Evolutionary conservation across 2,329 filamentous ascomycete species (phyloP).

Genomic region (Leptographium lundbergii): DNA sequence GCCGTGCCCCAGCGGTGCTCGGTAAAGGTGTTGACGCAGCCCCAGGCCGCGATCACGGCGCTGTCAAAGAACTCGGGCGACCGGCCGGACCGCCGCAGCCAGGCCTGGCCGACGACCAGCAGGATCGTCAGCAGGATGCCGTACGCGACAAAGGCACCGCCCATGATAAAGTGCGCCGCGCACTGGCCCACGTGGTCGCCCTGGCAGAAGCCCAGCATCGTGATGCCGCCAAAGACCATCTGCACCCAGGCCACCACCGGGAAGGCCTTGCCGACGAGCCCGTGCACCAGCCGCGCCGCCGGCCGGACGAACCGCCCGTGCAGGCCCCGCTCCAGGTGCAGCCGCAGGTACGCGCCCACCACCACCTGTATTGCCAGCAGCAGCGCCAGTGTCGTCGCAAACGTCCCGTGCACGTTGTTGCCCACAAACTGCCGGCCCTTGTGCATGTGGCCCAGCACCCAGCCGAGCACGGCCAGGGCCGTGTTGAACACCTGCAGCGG

Average conservation of each 20-base stretch:
- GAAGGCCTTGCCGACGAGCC: conserved; percentile 74
- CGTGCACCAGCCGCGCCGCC: conserved; percentile 60
- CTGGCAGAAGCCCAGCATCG: conserved; percentile 81
- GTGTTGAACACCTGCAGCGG: conserved; percentile 70
- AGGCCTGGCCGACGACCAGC: conserved; percentile 76
- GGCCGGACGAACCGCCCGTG: conserved; percentile 55
- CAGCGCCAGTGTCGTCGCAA: conserved; percentile 70
- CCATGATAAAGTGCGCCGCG: conserved; percentile 97
- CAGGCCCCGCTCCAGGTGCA: conserved; percentile 78
- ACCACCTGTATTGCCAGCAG: conserved; percentile 63
- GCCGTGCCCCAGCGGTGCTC: conserved; percentile 85
- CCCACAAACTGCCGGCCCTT: conserved; percentile 73
- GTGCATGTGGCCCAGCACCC: conserved; percentile 84
- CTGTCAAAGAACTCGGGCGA: conserved; percentile 98
- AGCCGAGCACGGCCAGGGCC: conserved; percentile 65
- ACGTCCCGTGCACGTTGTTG: conserved; percentile 65
- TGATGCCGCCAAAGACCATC: conserved; percentile 93
- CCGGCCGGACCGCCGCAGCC: conserved; percentile 68
- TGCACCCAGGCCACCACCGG: conserved; percentile 82
- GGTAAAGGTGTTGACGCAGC: conserved; percentile 95
- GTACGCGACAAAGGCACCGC: conserved; percentile 88
- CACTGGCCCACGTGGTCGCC: conserved; percentile 88
- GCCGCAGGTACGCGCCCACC: conserved; percentile 74
- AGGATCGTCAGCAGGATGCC: conserved; percentile 78
- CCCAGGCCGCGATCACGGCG: conserved; percentile 82